phyloP scores from a whole-genome alignment of 1,284 basidiomycete genomes.

The Apiotrichum sp. region DNA sequence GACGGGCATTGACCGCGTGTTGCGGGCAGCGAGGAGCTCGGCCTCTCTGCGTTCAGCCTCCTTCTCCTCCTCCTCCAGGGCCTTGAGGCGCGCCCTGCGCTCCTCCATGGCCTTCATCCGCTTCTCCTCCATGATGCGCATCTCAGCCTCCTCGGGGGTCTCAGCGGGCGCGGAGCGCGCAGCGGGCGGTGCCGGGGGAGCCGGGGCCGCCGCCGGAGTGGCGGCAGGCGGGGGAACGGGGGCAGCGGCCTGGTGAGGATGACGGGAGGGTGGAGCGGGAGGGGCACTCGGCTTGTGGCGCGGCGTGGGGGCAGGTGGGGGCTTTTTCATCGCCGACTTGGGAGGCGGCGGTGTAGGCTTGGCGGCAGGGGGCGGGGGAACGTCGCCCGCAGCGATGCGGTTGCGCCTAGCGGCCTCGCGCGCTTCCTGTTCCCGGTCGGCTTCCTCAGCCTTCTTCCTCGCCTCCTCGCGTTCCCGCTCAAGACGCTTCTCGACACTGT shows the following conservation, averaged over 20 bases:
- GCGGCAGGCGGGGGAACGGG: slow-evolving; percentile 9
- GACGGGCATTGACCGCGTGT: slow-evolving; percentile 22
- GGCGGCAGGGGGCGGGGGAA: slow-evolving; percentile 27
- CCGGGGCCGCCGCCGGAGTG: slow-evolving; percentile 35
- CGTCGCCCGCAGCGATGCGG: slow-evolving; percentile 55
- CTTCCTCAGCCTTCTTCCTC: slow-evolving; percentile 66
- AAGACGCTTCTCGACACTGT: slow-evolving; percentile 71
- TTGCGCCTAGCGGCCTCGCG: slow-evolving; percentile 63
- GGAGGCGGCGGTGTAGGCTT: slow-evolving; percentile 26
- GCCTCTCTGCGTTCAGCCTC: slow-evolving; percentile 61
- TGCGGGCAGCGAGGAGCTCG: slow-evolving; percentile 49
- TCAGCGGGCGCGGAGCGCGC: slow-evolving; percentile 40
- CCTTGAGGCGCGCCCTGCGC: slow-evolving; percentile 58
- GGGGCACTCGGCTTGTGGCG: slow-evolving; percentile 6
- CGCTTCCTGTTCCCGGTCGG: slow-evolving; percentile 71
- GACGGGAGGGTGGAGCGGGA: slow-evolving; percentile 38
- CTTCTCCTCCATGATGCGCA: slow-evolving; percentile 60
- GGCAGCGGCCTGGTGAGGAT: background rate
- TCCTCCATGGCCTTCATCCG: slow-evolving; percentile 62
- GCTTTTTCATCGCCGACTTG: slow-evolving; percentile 34
- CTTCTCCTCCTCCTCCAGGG: slow-evolving; percentile 66
- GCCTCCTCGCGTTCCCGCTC: slow-evolving; percentile 77
- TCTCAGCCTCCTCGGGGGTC: slow-evolving; percentile 60
- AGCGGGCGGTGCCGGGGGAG: slow-evolving; percentile 20
- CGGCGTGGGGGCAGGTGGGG: slow-evolving; percentile 18